Base-by-base conservation (phyloP, 2,329 filamentous ascomycete genomes). In the Arthrobotrys megalospora region DNA sequence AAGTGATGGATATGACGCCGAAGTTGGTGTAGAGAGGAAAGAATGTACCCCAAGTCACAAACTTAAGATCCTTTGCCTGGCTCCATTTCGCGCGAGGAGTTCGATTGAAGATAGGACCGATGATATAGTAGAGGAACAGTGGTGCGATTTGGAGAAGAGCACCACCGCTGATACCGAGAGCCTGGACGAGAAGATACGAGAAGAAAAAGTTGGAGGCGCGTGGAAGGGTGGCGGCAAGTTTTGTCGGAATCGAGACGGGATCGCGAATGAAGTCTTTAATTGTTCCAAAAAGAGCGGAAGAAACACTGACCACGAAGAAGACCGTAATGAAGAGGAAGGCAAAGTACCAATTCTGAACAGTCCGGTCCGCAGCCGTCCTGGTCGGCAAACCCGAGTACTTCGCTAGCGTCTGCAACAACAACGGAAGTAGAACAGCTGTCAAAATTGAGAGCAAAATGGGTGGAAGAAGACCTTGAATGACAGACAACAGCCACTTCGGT, bases 1-100 rank as follows among this genome's bases (percentile, higher is more conserved):
- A 99, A 45, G 98, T 91, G 48, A 97, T 84, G 0, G 90, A 94
- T 81, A 99, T 98, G 80, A 93, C 96, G 50, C 94, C 96, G 81
- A 99, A 93, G 83, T 97, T 97, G 69, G 96, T 97, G 84, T 98
- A 99, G 0, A 97, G 91, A 0, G 96, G 96, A 84, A 98, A 99
- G 86, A 96, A 95, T 0, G 91, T 91, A 7, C 96, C 96, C 96
- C 96, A 99, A 68, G 90, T 90, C 80, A 98, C 90, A 62, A 89
- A 89, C 36, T 90, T 90, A 38, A 98, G 87, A 14, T 88, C 90
- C 7, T 93, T 95, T 82, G 97, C 94, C 66, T 96, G 89, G 5
- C 86, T 88, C 90, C 95, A 98, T 85, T 98, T 98, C 83, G 91
- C 89, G 71, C 90, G 86, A 1, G 90, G 89, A 1, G 96, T 99